phyloP scores from a whole-genome alignment of 371 early-diverging fungal species.

The Mucor saturninus region DNA sequence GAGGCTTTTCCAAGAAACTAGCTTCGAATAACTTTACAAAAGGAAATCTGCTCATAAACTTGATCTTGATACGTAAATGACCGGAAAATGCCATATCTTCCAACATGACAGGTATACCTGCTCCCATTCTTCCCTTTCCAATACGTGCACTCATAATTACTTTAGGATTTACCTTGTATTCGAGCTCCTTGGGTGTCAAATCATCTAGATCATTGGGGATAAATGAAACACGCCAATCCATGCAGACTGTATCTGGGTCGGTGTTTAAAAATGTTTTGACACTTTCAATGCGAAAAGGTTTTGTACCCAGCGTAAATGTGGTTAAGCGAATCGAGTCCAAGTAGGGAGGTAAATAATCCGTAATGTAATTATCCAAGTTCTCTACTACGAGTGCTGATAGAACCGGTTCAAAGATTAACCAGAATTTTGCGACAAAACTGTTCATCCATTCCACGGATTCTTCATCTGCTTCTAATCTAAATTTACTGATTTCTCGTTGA shows the following conservation, averaged over 20 bases:
- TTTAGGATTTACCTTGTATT: constrained; percentile 84
- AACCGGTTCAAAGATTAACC: constrained; percentile 96
- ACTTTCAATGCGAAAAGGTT: constrained; percentile 91
- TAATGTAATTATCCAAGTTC: constrained; percentile 76
- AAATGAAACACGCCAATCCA: constrained; percentile 94
- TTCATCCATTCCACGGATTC: constrained; percentile 99
- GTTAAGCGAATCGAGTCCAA: constrained; percentile 91
- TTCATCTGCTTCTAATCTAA: constrained; percentile 55
- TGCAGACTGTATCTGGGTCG: constrained; percentile 81
- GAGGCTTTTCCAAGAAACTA: constrained; percentile 88
- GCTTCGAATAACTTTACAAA: constrained; percentile 90
- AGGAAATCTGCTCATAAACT: constrained; percentile 86
- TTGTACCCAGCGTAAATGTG: constrained; percentile 96
- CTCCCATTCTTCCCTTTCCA: constrained; percentile 89
- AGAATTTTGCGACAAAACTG: constrained; percentile 85
- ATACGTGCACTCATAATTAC: constrained; percentile 89
- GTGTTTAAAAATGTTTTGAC: constrained; percentile 79
- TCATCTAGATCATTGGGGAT: constrained; percentile 80
- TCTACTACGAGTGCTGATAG: constrained; percentile 82
- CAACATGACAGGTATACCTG: constrained; percentile 92
- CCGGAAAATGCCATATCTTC: constrained; percentile 93
- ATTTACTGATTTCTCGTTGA: constrained; percentile 60
- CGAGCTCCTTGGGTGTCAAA: constrained; percentile 67
- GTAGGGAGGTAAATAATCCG: constrained; percentile 85
- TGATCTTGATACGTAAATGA: constrained; percentile 80